These are phyloP conservation scores for Bipolaris gigantea DNA, from an alignment of 2,329 filamentous ascomycete genomes.

Conservation along the genomic window DNA sequence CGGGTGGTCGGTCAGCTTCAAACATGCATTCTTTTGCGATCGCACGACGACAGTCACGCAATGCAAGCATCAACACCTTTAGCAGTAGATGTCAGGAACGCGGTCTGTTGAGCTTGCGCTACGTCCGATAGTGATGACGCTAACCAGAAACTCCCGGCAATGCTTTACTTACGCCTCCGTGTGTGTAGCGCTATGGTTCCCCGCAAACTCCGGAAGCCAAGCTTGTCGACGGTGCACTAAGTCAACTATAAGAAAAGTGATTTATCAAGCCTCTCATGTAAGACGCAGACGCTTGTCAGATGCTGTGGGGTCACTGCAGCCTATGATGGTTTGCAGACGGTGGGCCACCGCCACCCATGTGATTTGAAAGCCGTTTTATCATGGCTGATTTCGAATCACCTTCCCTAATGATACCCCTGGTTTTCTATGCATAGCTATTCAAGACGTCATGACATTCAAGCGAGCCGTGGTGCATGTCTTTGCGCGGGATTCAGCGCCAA, in stretches of 20 bases:
- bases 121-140: constrained; percentile 20
- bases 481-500: background rate
- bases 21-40: constrained; percentile 8
- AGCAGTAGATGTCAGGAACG: constrained; percentile 16
- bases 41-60: constrained; percentile 1
- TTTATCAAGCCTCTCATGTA: constrained; percentile 16
- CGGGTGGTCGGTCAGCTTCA: constrained; percentile 13
- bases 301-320: background rate
- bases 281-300: constrained; percentile 1
- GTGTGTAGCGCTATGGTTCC: constrained; percentile 33
- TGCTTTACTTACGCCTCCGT: constrained; percentile 1
- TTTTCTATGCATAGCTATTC: background rate
- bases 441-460: background rate
- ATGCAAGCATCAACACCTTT: constrained; percentile 19
- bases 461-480: background rate
- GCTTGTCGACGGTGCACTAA: constrained; percentile 16
- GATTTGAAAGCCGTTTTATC: constrained; percentile 9
- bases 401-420: constrained; percentile 19
- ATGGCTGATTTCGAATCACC: constrained; percentile 4
- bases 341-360: background rate
- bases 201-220: constrained; percentile 35
- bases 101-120: constrained; percentile 10
- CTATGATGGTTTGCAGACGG: constrained; percentile 6
- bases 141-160: constrained; percentile 15
- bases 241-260: background rate